Evolutionary conservation across 371 early-diverging fungal genomes (phyloP).

Genomic region (Mucor lusitanicus): DNA sequence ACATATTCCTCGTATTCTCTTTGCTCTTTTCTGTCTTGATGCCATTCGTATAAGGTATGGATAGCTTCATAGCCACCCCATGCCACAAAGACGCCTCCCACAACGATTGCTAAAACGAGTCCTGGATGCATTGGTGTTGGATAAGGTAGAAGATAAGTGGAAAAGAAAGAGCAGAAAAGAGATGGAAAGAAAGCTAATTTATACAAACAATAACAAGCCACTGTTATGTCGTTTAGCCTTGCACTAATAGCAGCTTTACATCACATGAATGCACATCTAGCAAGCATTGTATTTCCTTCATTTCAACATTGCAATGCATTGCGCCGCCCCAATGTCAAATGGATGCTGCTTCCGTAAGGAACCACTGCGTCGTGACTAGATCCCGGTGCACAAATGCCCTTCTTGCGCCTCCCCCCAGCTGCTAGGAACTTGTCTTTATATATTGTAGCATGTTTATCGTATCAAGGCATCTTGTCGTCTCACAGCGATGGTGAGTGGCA

Average conservation of each 20-base stretch:
- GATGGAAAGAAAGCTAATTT: neutral
- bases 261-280: neutral
- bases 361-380: neutral
- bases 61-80: constrained; percentile 35
- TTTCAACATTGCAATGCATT: neutral
- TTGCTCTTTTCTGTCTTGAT: constrained; percentile 27
- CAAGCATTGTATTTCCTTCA: neutral
- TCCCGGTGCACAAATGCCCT: neutral
- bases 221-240: neutral
- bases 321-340: neutral
- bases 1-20: constrained; percentile 37
- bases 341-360: neutral
- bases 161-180: neutral
- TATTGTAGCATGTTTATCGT: neutral
- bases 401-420: neutral
- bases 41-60: constrained; percentile 27
- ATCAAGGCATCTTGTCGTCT: neutral
- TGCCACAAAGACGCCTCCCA: constrained; percentile 18
- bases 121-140: constrained; percentile 30
- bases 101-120: constrained; percentile 18
- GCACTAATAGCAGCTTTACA: neutral
- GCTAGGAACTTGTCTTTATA: neutral
- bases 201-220: neutral
- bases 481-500: neutral
- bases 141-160: constrained; percentile 4